Conservation (phyloP, 163 green algal species). For the Volvox carteri region DNA sequence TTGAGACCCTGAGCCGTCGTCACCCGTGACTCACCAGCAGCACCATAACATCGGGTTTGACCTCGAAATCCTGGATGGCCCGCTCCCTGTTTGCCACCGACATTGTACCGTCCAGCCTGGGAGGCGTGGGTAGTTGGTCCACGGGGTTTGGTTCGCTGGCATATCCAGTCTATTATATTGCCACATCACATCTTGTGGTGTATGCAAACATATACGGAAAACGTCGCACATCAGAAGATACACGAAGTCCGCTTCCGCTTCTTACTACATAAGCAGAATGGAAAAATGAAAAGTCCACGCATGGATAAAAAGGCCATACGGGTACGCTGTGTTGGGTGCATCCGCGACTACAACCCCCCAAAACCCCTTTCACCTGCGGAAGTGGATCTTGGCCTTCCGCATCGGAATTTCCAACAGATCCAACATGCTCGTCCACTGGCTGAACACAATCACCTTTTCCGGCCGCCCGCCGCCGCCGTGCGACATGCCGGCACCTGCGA, state of each 20-base stretch:
- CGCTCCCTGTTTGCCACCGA: slow-evolving; percentile 76
- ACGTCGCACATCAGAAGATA: too few species aligned
- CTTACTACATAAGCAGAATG: too few species aligned
- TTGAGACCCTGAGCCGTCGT: neutral
- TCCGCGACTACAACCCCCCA: too few species aligned
- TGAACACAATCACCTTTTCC: slow-evolving; percentile 89
- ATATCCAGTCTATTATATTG: too few species aligned
- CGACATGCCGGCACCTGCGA: neutral
- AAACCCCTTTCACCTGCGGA: slow-evolving; percentile 40
- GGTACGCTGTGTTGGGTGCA: too few species aligned
- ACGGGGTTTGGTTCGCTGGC: too few species aligned
- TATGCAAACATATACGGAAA: too few species aligned
- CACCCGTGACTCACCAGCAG: slow-evolving; percentile 68
- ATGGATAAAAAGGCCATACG: too few species aligned
- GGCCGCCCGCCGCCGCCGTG: slow-evolving; percentile 26
- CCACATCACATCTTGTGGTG: too few species aligned
- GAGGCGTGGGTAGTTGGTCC: too few species aligned
- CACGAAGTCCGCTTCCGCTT: too few species aligned
- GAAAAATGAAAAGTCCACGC: too few species aligned
- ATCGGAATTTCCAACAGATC: slow-evolving; percentile 89
- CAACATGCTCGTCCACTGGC: slow-evolving; percentile 91
- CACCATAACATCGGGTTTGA: slow-evolving; percentile 69
- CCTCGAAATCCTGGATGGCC: slow-evolving; percentile 87
- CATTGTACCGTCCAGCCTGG: slow-evolving; percentile 93
- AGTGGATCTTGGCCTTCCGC: slow-evolving; percentile 64